These are phyloP conservation scores for Coemansia sp. DNA, from an alignment of 192 early-diverging fungal genomes.

Conservation along the genomic window DNA sequence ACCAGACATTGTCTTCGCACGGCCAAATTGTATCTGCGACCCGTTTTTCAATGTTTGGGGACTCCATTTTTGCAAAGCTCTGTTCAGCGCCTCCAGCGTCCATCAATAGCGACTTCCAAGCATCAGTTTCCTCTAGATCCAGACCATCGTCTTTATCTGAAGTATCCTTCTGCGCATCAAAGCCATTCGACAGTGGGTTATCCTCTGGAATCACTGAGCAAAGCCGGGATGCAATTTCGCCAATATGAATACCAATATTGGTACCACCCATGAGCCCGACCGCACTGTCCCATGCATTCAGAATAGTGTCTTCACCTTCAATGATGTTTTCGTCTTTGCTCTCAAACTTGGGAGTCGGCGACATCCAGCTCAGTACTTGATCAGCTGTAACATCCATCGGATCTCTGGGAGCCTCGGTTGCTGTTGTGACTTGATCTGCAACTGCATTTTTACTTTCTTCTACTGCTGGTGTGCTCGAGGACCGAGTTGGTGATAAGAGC, in stretches of 20 bases:
- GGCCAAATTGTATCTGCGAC: slow-evolving; percentile 9
- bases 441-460: no score
- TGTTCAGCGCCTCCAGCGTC: background rate
- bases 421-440: no score
- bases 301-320: background rate
- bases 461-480: no score
- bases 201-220: slow-evolving; percentile 16
- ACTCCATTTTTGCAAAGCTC: background rate
- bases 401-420: no score
- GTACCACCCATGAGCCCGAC: slow-evolving; percentile 36
- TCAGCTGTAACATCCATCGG: slow-evolving; percentile 9
- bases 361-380: slow-evolving; percentile 33
- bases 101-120: slow-evolving; percentile 1
- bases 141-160: background rate
- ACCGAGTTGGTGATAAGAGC: no score
- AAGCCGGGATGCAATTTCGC: slow-evolving; percentile 29
- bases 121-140: slow-evolving; percentile 2
- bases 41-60: background rate
- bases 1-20: background rate
- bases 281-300: slow-evolving; percentile 28
- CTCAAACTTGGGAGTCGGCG: background rate
- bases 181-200: background rate
- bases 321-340: background rate
- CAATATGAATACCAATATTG: slow-evolving; percentile 20
- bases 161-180: background rate